phyloP scores from a whole-genome alignment of 768 basidiomycete species.

The Cytidiella melzeri region DNA sequence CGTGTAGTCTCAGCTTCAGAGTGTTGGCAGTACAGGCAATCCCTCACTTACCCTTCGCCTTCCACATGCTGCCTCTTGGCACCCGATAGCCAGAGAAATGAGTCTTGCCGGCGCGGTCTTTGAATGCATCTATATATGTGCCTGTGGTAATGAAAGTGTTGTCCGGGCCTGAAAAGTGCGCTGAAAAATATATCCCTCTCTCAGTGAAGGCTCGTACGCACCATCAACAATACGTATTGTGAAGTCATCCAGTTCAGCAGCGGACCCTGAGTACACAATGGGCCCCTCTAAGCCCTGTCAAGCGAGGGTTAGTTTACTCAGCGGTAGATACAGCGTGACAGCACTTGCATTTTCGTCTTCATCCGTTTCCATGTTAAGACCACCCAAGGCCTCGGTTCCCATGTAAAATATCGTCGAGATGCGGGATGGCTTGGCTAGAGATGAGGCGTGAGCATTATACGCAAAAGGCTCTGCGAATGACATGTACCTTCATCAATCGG shows the following conservation, averaged over 20 bases:
- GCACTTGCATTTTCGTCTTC: slow-evolving; percentile 66
- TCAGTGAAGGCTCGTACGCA: slow-evolving; percentile 23
- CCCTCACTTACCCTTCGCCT: slow-evolving; percentile 60
- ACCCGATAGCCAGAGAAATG: slow-evolving; percentile 61
- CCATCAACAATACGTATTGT: slow-evolving; percentile 74
- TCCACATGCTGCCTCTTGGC: slow-evolving; percentile 66
- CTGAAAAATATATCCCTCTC: background rate
- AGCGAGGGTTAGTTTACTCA: background rate
- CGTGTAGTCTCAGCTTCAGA: slow-evolving; percentile 1
- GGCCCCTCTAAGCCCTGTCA: slow-evolving; percentile 70
- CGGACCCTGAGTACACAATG: slow-evolving; percentile 63
- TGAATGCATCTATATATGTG: slow-evolving; percentile 50
- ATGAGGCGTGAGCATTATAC: background rate
- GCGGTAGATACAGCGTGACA: slow-evolving; percentile 1
- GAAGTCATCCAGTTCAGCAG: slow-evolving; percentile 81
- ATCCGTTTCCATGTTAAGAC: slow-evolving; percentile 71
- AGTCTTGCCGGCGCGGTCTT: slow-evolving; percentile 60
- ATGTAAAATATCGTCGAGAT: slow-evolving; percentile 82
- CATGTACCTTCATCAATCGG: slow-evolving; percentile 62
- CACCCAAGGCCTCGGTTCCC: slow-evolving; percentile 84
- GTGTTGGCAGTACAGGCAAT: slow-evolving; percentile 1
- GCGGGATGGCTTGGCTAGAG: slow-evolving; percentile 38
- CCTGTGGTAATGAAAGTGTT: slow-evolving; percentile 54
- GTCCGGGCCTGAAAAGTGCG: slow-evolving; percentile 39
- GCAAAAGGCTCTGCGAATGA: background rate